Conservation (phyloP, 1,284 basidiomycete genomes). For the Meira miltonrushii region DNA sequence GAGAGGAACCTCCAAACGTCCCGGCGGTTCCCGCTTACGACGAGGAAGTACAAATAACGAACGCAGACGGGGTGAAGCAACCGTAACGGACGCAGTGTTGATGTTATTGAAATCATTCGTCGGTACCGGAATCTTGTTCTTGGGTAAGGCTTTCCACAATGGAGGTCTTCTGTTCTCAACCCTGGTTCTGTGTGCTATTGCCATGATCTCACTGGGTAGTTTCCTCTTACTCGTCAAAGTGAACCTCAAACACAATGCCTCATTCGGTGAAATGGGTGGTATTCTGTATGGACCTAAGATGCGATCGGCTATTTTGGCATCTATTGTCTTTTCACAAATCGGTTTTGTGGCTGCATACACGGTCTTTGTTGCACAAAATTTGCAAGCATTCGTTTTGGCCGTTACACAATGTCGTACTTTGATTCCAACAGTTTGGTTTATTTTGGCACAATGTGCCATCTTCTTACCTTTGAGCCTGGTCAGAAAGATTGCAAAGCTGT, state of each 20-base stretch:
- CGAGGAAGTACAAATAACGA: slow-evolving; percentile 9
- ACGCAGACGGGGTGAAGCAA: slow-evolving; percentile 41
- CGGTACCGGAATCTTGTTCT: slow-evolving; percentile 90
- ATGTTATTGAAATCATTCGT: slow-evolving; percentile 75
- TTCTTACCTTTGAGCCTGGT: slow-evolving; percentile 58
- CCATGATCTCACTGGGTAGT: slow-evolving; percentile 81
- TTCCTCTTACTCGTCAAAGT: slow-evolving; percentile 87
- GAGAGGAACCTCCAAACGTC: not conserved
- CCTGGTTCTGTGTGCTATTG: slow-evolving; percentile 72
- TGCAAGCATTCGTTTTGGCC: slow-evolving; percentile 73
- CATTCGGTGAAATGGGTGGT: slow-evolving; percentile 95
- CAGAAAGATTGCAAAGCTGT: slow-evolving; percentile 63
- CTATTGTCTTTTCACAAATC: slow-evolving; percentile 83
- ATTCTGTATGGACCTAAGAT: slow-evolving; percentile 85
- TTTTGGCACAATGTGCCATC: slow-evolving; percentile 74
- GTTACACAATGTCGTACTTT: slow-evolving; percentile 71
- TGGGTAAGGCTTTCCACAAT: slow-evolving; percentile 96
- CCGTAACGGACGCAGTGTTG: slow-evolving; percentile 48
- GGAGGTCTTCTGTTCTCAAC: slow-evolving; percentile 89
- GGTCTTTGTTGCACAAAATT: slow-evolving; percentile 91
- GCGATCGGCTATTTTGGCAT: slow-evolving; percentile 79
- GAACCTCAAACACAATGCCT: slow-evolving; percentile 81
- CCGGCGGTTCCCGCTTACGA: slow-evolving; percentile 8
- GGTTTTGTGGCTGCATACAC: slow-evolving; percentile 83
- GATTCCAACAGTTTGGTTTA: slow-evolving; percentile 72